A percentile compares a stretch with the other conserved stretches of the same genome.
Conservation (phyloP, 2,329 filamentous ascomycete species). For the Cytospora piceicola region DNA sequence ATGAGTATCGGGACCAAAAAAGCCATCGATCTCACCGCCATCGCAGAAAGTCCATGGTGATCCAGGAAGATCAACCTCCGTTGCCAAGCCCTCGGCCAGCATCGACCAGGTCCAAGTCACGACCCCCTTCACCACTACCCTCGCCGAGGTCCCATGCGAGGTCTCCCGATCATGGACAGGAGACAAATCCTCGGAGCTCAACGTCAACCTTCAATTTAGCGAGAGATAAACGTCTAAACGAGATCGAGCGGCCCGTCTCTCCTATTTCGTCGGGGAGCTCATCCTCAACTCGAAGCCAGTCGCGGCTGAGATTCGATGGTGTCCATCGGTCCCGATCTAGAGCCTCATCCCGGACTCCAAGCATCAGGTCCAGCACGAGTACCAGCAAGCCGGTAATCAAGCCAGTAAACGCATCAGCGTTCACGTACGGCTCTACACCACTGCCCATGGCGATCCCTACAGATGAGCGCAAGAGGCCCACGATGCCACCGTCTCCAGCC, state of each 20-base stretch:
- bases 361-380: conserved; percentile 34
- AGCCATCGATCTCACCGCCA: conserved; percentile 37
- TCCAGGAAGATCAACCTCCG: conserved; percentile 41
- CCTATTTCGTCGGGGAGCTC: conserved; percentile 39
- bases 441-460: conserved; percentile 21
- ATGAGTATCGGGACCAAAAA: conserved; percentile 41
- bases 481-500: conserved; percentile 32
- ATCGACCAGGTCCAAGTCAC: conserved; percentile 39
- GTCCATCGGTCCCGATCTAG: conserved; percentile 21
- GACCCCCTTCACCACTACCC: conserved; percentile 42
- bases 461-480: conserved; percentile 35
- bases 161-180: conserved; percentile 4
- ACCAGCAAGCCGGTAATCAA: conserved; percentile 31
- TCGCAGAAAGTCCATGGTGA: conserved; percentile 42
- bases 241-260: conserved; percentile 34
- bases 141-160: conserved; percentile 36
- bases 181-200: conserved; percentile 18
- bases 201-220: conserved; percentile 12
- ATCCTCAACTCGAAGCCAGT: conserved; percentile 36
- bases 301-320: conserved; percentile 7
- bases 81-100: conserved; percentile 31
- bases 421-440: not conserved
- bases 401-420: conserved; percentile 4
- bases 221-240: conserved; percentile 30
- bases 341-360: conserved; percentile 38